Evolutionary conservation across 2,329 filamentous ascomycete species (phyloP).

Genomic region (Cryphonectria carpinicola): DNA sequence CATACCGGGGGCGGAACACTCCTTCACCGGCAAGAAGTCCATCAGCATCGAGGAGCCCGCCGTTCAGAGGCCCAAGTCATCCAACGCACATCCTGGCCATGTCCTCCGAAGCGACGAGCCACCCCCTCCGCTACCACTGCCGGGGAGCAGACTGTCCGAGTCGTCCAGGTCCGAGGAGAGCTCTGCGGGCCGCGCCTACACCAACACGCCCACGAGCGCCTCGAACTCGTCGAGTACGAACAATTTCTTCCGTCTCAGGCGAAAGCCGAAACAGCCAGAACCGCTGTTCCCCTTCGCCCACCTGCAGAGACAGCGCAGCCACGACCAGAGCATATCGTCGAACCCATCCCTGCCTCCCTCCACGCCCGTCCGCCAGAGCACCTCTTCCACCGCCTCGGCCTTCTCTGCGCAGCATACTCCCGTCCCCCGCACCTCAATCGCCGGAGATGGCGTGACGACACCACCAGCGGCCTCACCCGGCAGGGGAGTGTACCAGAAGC

Average conservation of each 20-base stretch:
- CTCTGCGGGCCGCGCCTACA: conserved; percentile 66
- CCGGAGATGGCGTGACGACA: conserved; percentile 36
- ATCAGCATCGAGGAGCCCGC: conserved; percentile 70
- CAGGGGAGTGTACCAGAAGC: conserved; percentile 37
- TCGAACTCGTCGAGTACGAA: conserved; percentile 63
- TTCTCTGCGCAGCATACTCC: conserved; percentile 20
- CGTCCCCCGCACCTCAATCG: conserved; percentile 34
- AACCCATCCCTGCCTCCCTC: conserved; percentile 51
- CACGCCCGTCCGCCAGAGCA: conserved; percentile 34
- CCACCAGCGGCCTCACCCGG: conserved; percentile 43
- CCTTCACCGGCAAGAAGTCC: conserved; percentile 43
- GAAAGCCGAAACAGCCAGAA: conserved; percentile 73
- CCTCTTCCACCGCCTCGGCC: conserved; percentile 24
- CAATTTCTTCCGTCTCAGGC: conserved; percentile 81
- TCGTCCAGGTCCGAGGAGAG: conserved; percentile 90
- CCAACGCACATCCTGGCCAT: conserved; percentile 57
- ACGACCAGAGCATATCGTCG: conserved; percentile 41
- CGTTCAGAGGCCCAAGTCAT: conserved; percentile 51
- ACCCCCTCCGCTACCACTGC: conserved; percentile 64
- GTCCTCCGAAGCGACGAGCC: conserved; percentile 33
- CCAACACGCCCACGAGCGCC: conserved; percentile 60
- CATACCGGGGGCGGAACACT: conserved; percentile 39
- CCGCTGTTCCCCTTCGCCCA: conserved; percentile 84
- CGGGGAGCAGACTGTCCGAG: conserved; percentile 73
- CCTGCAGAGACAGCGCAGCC: conserved; percentile 73